Base-by-base conservation (phyloP, 371 early-diverging fungal genomes). In the Gilbertella persicaria region DNA sequence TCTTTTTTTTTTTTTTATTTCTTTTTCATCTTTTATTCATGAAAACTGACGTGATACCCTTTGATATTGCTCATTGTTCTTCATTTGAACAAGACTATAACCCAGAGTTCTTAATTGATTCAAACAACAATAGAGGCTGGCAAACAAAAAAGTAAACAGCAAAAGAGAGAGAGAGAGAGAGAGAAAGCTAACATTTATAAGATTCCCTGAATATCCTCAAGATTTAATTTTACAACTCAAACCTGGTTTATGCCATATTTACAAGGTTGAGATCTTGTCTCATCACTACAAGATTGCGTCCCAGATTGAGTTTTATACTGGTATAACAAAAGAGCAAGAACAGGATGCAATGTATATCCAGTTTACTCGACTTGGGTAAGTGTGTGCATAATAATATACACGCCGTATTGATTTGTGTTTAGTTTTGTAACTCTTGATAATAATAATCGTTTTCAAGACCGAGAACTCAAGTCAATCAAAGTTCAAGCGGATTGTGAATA, bases 221-320 rank as follows among this genome's bases (percentile, higher is more conserved):
- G 79, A 77, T 52, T 62, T 91, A 4, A 81, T 88, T 45, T 55
- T 91, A 30, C 79, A 73, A 33, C 67, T 89, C 20, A 58, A 69
- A 8, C 67, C 79, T 43, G 88, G 88, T 7, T 61, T 69, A 26
- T 80, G 80, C 30, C 75, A 80, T 44, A 72, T 91, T 17, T 65
- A 74, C 19, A 87, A 88, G 66, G 72, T 91, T 39, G 85, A 91
- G 56, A 62, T 90, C 26, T 66, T 91, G 21, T 81, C 83, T 16
- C 92, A 92, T 66, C 92, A 92, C 58, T 92, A 82, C 72, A 92
- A 89, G 64, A 89, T 92, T 47, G 80, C 92, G 2, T 82, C 86
- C 21, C 79, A 79, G 50, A 69, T 91, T 13, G 90, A 89, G 41
- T 75, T 90, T 49, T 86, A 77, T 64, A 66, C 83, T 49, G 89